Conservation (phyloP, 1,284 basidiomycete genomes). For the Ganoderma multipileum region DNA sequence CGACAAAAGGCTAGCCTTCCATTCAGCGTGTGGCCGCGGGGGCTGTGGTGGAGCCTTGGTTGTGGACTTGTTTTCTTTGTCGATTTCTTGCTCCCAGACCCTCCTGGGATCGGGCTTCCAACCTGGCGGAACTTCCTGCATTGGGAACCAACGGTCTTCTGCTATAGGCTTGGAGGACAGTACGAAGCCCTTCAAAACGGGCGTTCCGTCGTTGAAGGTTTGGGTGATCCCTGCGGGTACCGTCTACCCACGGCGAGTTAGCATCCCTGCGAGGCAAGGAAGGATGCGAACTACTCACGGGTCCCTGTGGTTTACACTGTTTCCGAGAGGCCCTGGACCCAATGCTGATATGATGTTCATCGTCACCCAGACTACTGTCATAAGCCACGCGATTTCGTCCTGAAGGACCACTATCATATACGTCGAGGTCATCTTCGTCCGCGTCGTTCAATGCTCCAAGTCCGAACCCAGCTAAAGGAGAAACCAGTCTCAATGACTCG, state of each 20-base stretch:
- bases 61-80: slow-evolving; percentile 54
- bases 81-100: slow-evolving; percentile 71
- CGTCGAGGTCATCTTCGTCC: slow-evolving; percentile 89
- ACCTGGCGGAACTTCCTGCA: slow-evolving; percentile 79
- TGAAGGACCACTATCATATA: slow-evolving; percentile 64
- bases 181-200: slow-evolving; percentile 79
- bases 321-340: slow-evolving; percentile 26
- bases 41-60: slow-evolving; percentile 14
- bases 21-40: slow-evolving; percentile 48
- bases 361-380: slow-evolving; percentile 73
- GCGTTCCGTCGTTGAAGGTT: slow-evolving; percentile 68
- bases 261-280: not conserved
- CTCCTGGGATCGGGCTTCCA: slow-evolving; percentile 87
- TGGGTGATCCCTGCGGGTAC: slow-evolving; percentile 30
- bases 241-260: slow-evolving; percentile 24
- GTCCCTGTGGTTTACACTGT: slow-evolving; percentile 7
- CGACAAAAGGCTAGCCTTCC: slow-evolving; percentile 60
- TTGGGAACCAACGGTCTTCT: slow-evolving; percentile 81
- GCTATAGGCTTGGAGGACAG: slow-evolving; percentile 72
- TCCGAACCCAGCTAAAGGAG: slow-evolving; percentile 72
- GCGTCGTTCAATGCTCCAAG: slow-evolving; percentile 87
- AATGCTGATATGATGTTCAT: slow-evolving; percentile 46
- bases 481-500: not conserved
- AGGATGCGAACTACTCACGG: slow-evolving; percentile 31
- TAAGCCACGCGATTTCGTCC: slow-evolving; percentile 71